Evolutionary conservation across 805 yeast species (phyloP).

Genomic region (Hanseniaspora lindneri): DNA sequence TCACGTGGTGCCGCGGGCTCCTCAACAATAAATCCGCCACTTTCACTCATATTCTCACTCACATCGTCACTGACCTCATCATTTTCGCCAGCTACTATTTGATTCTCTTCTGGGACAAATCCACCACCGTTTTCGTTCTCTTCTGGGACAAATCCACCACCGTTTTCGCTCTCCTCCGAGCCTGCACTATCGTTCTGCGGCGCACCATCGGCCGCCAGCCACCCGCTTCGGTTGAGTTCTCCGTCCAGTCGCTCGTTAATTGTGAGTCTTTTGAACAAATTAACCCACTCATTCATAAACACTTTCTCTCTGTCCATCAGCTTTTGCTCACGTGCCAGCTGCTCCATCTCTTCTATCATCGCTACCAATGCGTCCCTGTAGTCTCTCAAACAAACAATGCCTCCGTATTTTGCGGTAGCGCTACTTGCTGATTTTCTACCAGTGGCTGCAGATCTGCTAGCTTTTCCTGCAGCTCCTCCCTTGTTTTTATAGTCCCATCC

Average conservation of each 20-base stretch:
- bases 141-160: background rate
- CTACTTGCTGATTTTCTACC: background rate
- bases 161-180: background rate
- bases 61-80: background rate
- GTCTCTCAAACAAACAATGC: conserved; percentile 53
- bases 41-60: background rate
- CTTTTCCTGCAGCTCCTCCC: conserved; percentile 50
- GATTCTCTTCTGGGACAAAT: too few species aligned
- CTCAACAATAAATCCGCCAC: too few species aligned
- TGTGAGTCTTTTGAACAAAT: conserved; percentile 28
- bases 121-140: background rate
- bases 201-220: background rate
- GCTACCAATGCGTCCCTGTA: conserved; percentile 31
- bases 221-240: conserved; percentile 6
- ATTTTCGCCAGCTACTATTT: background rate
- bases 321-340: conserved; percentile 29
- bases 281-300: conserved; percentile 34
- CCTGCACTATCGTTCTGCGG: background rate
- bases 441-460: background rate
- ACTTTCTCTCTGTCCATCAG: conserved; percentile 34
- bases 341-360: conserved; percentile 19
- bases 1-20: too few species aligned
- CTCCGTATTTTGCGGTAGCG: conserved; percentile 11
- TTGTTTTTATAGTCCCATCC: conserved; percentile 73
- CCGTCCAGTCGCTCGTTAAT: conserved; percentile 32